Percentiles rank a stretch among this genome's conserved stretches.
These are phyloP conservation scores for Piloderma croceum DNA, from an alignment of 768 basidiomycete genomes.

Conservation along the genomic window DNA sequence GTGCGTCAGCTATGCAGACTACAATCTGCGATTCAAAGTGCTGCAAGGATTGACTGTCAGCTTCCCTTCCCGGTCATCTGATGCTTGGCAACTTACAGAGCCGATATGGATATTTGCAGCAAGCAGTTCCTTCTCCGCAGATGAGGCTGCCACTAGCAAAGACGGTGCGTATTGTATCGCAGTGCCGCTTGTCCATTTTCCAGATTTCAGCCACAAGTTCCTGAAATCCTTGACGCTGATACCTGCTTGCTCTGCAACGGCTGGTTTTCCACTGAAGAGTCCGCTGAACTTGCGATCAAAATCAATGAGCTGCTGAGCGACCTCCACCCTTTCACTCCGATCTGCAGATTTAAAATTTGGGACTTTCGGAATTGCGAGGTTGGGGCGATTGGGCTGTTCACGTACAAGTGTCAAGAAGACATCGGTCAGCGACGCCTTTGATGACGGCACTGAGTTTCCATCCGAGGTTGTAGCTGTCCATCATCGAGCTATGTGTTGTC, in stretches of 20 bases:
- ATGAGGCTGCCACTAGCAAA: constrained; percentile 5
- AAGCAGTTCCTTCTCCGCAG: constrained; percentile 2
- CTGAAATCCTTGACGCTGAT: constrained; percentile 14
- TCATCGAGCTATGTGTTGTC: no score
- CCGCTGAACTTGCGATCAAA: background rate
- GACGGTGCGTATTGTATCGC: constrained; percentile 9
- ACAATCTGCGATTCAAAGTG: constrained; percentile 15
- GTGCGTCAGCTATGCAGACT: constrained; percentile 12
- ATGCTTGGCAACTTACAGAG: constrained; percentile 2
- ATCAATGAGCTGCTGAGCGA: background rate
- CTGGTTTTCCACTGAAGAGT: background rate
- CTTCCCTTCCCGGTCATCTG: background rate
- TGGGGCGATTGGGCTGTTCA: no score
- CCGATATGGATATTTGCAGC: constrained; percentile 10
- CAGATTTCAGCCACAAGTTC: constrained; percentile 12
- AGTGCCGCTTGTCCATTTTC: constrained; percentile 14
- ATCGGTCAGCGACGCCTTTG: no score
- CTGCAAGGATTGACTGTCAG: background rate
- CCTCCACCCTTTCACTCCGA: background rate
- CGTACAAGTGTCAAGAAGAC: no score
- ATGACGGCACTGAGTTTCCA: no score
- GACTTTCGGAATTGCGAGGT: no score
- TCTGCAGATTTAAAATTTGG: background rate
- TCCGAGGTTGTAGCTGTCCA: background rate
- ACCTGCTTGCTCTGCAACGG: constrained; percentile 2